Percentiles rank a stretch among this genome's conserved stretches.
phyloP scores from a whole-genome alignment of 345 rosid species.

The Stellera chamaejasme region DNA sequence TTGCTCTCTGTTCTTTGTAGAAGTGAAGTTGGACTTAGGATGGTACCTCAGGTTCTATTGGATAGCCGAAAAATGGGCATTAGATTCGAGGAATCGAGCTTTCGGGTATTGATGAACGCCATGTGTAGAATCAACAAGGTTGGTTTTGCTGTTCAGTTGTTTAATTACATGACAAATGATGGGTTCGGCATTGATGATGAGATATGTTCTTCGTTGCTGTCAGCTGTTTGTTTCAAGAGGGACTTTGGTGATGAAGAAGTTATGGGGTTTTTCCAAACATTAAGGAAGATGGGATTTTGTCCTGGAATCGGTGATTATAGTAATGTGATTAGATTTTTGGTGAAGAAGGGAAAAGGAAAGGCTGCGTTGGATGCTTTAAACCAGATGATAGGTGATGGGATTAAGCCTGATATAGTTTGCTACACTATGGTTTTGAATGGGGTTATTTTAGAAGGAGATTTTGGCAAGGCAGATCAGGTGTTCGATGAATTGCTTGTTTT shows the following conservation, averaged over 20 bases:
- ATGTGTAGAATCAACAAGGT: constrained; percentile 61
- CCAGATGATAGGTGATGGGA: constrained; percentile 52
- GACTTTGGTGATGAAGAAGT: constrained; percentile 27
- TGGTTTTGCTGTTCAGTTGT: constrained; percentile 40
- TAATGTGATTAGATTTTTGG: constrained; percentile 47
- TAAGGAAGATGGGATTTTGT: constrained; percentile 49
- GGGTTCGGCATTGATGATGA: constrained; percentile 32
- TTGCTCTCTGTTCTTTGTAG: constrained; percentile 51
- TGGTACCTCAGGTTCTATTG: constrained; percentile 48
- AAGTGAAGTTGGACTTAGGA: constrained; percentile 24
- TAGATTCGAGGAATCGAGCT: constrained; percentile 53
- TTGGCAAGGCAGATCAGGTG: constrained; percentile 45
- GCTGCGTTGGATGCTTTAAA: constrained; percentile 52
- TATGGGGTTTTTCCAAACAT: constrained; percentile 32
- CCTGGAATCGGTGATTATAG: constrained; percentile 48
- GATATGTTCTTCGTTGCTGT: constrained; percentile 35
- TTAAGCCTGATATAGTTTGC: constrained; percentile 54
- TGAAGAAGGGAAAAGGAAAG: constrained; percentile 33
- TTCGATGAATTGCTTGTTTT: constrained; percentile 74
- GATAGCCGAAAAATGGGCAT: constrained; percentile 42
- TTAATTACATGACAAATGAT: constrained; percentile 33
- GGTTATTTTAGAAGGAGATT: constrained; percentile 34
- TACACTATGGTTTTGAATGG: constrained; percentile 47
- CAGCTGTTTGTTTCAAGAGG: constrained; percentile 37
- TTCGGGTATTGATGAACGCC: constrained; percentile 33